Evolutionary conservation across 805 yeast species (phyloP).

Genomic region (Lipomyces starkeyi): DNA sequence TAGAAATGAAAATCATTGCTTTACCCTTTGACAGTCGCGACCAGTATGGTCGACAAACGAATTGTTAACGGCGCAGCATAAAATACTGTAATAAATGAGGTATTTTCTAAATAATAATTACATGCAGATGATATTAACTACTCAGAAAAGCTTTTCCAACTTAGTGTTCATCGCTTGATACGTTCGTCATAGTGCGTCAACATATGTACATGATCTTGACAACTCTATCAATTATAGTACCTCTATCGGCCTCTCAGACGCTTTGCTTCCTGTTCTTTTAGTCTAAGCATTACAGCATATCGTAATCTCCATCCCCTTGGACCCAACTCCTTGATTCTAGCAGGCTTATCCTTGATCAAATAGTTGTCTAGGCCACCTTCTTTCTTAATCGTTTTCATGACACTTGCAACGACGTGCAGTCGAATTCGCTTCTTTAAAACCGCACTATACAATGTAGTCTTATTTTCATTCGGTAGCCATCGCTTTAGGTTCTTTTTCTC

Average conservation of each 20-base stretch:
- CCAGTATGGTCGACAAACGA: background rate
- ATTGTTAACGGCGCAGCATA: background rate
- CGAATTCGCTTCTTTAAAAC: constrained; percentile 62
- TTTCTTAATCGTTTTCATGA: constrained; percentile 81
- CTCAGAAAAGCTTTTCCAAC: background rate
- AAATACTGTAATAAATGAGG: background rate
- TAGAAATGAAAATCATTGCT: too few relatives aligned
- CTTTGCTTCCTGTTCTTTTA: constrained; percentile 15
- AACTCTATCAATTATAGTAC: background rate
- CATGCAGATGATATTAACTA: background rate
- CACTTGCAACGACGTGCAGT: constrained; percentile 75
- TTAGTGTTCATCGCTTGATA: background rate
- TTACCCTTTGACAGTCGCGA: too few relatives aligned
- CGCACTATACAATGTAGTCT: constrained; percentile 83
- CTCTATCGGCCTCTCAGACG: background rate
- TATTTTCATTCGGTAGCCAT: constrained; percentile 83
- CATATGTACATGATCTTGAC: background rate
- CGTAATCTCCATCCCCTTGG: constrained; percentile 90
- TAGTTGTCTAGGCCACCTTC: constrained; percentile 97
- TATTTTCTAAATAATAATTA: background rate
- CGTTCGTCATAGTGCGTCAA: background rate
- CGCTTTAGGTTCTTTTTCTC: constrained; percentile 72
- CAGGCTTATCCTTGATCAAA: constrained; percentile 81
- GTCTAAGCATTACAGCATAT: constrained; percentile 63
- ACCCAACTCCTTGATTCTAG: constrained; percentile 91